Evolutionary conservation across 208 protist genomes (phyloP), one percentile per base, ranked within the genome.

Genomic region (Leishmania mexicana): DNA sequence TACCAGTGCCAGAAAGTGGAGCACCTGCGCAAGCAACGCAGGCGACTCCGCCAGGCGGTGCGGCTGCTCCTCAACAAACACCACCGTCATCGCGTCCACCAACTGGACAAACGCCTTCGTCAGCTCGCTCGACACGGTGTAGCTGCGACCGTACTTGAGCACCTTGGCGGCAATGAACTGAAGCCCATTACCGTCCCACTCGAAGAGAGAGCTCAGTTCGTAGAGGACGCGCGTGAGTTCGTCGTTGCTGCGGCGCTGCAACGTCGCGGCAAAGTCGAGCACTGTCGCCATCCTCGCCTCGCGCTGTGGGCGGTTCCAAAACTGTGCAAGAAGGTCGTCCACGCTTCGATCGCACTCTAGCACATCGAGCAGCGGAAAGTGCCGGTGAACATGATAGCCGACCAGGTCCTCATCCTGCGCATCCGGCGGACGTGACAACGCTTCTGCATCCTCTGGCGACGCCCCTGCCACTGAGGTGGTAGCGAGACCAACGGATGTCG

Each of bases 1-100:
- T 31, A 96, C 90, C 0, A 96, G 83, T 1, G 95, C 92, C 40
- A 98, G 85, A 77, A 98, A 98, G 81, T 96, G 90, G 5, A 96
- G 81, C 40, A 98, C 87, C 74, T 96, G 90, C 4, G 89, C 85
- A 10, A 88, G 83, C 65, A 98, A 77, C 17, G 76, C 78, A 1
- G 93, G 91, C 38, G 87, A 90, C 67, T 83, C 82, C n/a, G 75
- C 68, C 67, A 98, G 88, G 6, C 93, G 92, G 64, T 88, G 85
- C 31, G 95, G 91, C 84, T 96, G 92, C 80, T 90, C 87, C 76
- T 88, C 81, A 19, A 91, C 83, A 51, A 98, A 87, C 35, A 85
- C 57, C 42, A 92, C 86, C 24, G 92, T 94, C 67, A 89, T 85
- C 31, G 88, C 82, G 40, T 96, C 79, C n/a, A 97, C 70, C 24